Conservation (phyloP, 345 rosid genomes). For the Erysimum cheiranthoides region DNA sequence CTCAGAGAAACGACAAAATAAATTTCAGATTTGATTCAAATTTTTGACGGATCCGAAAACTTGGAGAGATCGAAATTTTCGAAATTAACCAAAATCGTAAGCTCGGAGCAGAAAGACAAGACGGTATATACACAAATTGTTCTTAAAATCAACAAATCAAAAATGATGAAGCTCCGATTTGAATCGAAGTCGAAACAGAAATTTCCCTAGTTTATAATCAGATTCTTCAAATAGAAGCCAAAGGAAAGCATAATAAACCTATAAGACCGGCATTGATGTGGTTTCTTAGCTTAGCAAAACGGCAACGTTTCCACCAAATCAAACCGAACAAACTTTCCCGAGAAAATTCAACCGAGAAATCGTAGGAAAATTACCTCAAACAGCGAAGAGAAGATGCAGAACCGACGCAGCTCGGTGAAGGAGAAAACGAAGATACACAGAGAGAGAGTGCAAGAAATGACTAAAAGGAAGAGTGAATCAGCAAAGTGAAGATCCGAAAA, state of each 20-base stretch:
- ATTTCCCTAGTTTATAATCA: background rate
- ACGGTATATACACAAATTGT: background rate
- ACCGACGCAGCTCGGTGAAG: constrained; percentile 20
- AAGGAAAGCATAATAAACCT: background rate
- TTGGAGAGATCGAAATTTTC: background rate
- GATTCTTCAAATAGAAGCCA: constrained; percentile 2
- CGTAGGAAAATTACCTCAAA: constrained; percentile 29
- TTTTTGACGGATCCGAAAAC: constrained; percentile 19
- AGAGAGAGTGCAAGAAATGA: background rate
- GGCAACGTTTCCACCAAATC: constrained; percentile 23
- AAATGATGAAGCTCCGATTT: background rate
- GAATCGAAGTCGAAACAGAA: constrained; percentile 29
- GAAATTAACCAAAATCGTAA: background rate
- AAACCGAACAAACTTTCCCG: constrained; percentile 19
- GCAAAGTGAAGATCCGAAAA: constrained; percentile 39
- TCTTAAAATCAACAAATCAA: constrained; percentile 8
- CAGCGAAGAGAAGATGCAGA: constrained; percentile 10
- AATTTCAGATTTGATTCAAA: constrained; percentile 30
- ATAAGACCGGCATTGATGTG: background rate
- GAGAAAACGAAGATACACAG: constrained; percentile 13
- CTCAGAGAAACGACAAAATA: constrained; percentile 25
- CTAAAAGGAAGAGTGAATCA: constrained; percentile 28
- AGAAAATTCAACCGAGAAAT: constrained; percentile 17
- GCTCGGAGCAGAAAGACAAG: constrained; percentile 3
- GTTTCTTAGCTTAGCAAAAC: constrained; percentile 12